Conservation (phyloP, 192 early-diverging fungal species). For the Coemansia interrupta region DNA sequence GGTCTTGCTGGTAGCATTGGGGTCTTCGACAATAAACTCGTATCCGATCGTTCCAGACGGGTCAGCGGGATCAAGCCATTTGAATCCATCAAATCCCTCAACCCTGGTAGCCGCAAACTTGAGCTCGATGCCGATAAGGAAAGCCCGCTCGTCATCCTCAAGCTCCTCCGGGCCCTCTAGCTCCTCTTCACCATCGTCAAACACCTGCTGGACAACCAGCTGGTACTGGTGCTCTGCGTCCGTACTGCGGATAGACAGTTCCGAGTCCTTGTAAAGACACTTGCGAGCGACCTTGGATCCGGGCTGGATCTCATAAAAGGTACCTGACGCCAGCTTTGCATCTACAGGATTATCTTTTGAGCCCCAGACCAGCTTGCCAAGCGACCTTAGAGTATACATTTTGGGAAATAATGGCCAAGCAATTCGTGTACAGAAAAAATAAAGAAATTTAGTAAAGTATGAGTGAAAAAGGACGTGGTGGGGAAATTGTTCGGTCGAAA, state of each 20-base stretch:
- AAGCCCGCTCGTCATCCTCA: slow-evolving; percentile 64
- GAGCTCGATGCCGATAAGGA: slow-evolving; percentile 61
- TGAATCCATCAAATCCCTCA: slow-evolving; percentile 37
- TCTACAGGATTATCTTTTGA: slow-evolving; percentile 52
- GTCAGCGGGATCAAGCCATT: slow-evolving; percentile 21
- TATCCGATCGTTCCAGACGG: slow-evolving; percentile 2
- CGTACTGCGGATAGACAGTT: slow-evolving; percentile 67
- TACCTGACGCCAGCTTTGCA: slow-evolving; percentile 61
- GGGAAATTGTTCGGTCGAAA: background rate
- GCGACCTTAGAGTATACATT: slow-evolving; percentile 67
- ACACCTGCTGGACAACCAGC: slow-evolving; percentile 70
- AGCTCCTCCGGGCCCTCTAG: slow-evolving; percentile 49
- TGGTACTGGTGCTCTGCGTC: slow-evolving; percentile 63
- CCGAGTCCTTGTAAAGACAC: slow-evolving; percentile 65
- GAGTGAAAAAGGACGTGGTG: background rate
- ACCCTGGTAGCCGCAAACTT: slow-evolving; percentile 19
- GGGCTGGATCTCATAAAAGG: slow-evolving; percentile 60
- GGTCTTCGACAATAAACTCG: slow-evolving; percentile 38
- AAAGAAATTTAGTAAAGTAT: background rate
- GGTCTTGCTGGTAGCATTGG: slow-evolving; percentile 6
- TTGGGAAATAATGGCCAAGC: background rate
- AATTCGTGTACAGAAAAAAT: background rate
- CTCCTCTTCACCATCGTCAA: slow-evolving; percentile 73
- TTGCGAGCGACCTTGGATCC: slow-evolving; percentile 44
- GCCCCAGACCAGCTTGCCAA: slow-evolving; percentile 70